Base-by-base conservation (phyloP, 2,329 filamentous ascomycete species). In the Hansfordia pulvinata region DNA sequence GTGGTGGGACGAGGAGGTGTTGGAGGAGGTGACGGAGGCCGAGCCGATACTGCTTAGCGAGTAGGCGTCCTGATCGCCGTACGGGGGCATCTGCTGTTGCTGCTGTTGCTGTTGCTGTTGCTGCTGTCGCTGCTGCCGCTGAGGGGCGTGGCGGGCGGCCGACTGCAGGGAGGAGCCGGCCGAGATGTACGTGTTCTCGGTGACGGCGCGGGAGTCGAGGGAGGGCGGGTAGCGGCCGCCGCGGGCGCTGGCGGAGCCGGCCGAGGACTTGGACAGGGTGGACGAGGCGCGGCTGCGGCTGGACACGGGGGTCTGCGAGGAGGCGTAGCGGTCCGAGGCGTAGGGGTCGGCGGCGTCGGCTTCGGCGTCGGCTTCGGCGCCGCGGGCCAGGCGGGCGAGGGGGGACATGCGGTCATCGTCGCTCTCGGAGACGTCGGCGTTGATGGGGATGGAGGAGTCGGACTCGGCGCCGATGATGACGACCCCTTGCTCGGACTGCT, bases 341-440 rank as follows among this genome's bases (percentile, higher is more conserved):
- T 77, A 71, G 13, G 65, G 63, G 23, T 78, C 74, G 10, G 46
- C 44, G 24, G 37, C 60, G 56, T 71, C 63, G 12, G 71, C 61
- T 10, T 81, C 75, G 4, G 70, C 52, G 13, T 72, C 64, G 1
- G 54, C 47, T 33, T 73, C 74, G 40, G 76, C 69, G 30, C 82
- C 76, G 34, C 74, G 67, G n/a, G 77, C 72, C 32, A 86, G 75
- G 36, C 78, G 75, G 29, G 81, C 75, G 32, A 84, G 58, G 0
- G 81, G 80, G 7, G 81, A 86, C 50, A 81, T 61, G 35, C 77
- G 73, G 33, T 83, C 77, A 27, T 82, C 77, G 40, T 90, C 84
- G 35, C 76, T 81, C 37, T 82, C 78, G 0, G 75, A 76, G n/a
- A 74, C 53, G 17, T 64, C 61, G 25, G 64, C 56, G 32, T 72